phyloP scores from a whole-genome alignment of 176 grass and related monocot species.

The Avena sativa region DNA sequence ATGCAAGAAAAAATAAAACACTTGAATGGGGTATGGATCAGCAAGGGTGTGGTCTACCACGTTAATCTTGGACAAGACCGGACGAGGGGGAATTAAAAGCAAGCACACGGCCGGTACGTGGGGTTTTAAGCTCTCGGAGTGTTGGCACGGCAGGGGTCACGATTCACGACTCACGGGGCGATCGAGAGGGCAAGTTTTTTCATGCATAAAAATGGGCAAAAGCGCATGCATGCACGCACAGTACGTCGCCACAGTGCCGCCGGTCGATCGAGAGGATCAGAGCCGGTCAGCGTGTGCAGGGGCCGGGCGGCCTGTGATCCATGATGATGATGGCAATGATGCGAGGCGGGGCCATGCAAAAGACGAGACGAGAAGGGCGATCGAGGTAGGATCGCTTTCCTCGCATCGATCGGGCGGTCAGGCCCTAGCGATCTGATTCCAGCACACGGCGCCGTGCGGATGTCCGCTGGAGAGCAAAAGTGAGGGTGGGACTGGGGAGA shows the following conservation, averaged over 20 bases:
- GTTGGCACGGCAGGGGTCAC: conserved; percentile 2
- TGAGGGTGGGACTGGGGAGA: not conserved
- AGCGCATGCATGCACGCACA: conserved; percentile 36
- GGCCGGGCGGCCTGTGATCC: not conserved
- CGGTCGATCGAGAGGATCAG: not conserved
- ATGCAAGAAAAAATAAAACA: not conserved
- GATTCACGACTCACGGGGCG: no score
- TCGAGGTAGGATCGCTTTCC: conserved; percentile 8
- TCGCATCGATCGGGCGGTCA: not conserved
- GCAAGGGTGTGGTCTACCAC: conserved; percentile 24
- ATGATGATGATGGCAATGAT: not conserved
- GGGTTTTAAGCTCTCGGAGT: conserved; percentile 5
- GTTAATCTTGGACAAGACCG: conserved; percentile 38
- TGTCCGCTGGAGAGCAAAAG: conserved; percentile 22
- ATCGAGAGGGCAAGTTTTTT: not conserved
- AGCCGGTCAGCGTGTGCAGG: not conserved
- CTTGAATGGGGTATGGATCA: not conserved
- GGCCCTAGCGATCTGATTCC: not conserved
- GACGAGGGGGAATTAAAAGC: conserved; percentile 41
- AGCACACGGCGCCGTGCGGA: conserved; percentile 8
- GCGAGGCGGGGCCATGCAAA: conserved; percentile 40
- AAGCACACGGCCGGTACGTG: conserved; percentile 20
- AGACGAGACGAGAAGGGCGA: conserved; percentile 29
- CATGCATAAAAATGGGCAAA: conserved; percentile 32
- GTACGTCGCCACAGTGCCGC: conserved; percentile 17